These are phyloP conservation scores for Scheffersomyces lignicola DNA, from an alignment of 1,139 yeast species.

Conservation along the genomic window DNA sequence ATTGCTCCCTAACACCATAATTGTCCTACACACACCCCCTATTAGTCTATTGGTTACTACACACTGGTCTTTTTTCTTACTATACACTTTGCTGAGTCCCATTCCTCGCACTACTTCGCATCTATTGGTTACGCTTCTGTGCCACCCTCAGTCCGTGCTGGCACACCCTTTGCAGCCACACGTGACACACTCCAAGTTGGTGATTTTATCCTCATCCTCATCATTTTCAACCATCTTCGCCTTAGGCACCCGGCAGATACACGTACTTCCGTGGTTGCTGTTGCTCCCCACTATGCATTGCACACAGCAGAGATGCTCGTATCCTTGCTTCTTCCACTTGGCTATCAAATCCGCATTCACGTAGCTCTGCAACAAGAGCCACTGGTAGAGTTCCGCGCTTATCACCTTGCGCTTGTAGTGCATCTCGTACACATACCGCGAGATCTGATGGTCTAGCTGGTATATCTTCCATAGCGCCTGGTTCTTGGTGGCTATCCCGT, in stretches of 20 bases:
- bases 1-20: too few species aligned
- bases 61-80: too few species aligned
- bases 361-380: constrained; percentile 68
- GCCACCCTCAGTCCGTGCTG: constrained; percentile 66
- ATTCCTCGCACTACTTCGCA: background rate
- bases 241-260: constrained; percentile 86
- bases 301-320: constrained; percentile 83
- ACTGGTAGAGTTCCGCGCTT: constrained; percentile 68
- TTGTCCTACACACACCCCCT: too few species aligned
- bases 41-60: too few species aligned
- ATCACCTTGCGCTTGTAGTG: constrained; percentile 71
- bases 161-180: constrained; percentile 94
- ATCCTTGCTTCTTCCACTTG: constrained; percentile 90
- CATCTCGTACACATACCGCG: constrained; percentile 74
- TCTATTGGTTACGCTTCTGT: too few species aligned
- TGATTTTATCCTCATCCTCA: constrained; percentile 19
- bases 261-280: constrained; percentile 64
- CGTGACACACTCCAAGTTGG: constrained; percentile 63
- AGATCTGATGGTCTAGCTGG: constrained; percentile 70
- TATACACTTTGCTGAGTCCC: background rate
- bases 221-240: constrained; percentile 43
- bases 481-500: constrained; percentile 36
- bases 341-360: constrained; percentile 76
- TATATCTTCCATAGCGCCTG: constrained; percentile 70
- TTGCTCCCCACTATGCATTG: constrained; percentile 72